phyloP scores from a whole-genome alignment of 192 early-diverging fungal genomes.

The Coemansia biformis region DNA sequence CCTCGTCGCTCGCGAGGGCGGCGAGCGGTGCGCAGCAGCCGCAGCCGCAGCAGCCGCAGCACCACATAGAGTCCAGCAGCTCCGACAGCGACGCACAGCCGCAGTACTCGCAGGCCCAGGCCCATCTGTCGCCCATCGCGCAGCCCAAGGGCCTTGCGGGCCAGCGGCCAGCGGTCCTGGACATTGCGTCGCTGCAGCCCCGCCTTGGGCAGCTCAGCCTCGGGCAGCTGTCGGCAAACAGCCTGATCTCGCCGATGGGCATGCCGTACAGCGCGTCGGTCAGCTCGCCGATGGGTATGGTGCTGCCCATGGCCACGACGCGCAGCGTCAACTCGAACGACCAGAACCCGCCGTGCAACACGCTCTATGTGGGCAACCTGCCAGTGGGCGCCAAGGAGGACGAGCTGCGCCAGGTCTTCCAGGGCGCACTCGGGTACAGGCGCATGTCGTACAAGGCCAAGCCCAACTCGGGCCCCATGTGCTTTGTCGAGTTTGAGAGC shows the following conservation, averaged over 20 bases:
- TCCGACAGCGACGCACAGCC: constrained; percentile 24
- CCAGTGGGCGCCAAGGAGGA: constrained; percentile 84
- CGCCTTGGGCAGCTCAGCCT: constrained; percentile 41
- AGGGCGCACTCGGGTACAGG: constrained; percentile 78
- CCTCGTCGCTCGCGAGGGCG: constrained; percentile 25
- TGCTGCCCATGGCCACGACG: constrained; percentile 47
- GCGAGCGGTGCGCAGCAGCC: neutral
- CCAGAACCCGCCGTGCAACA: constrained; percentile 99
- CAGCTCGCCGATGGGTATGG: constrained; percentile 35
- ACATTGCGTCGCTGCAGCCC: constrained; percentile 42
- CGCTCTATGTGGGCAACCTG: constrained; percentile 96
- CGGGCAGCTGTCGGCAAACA: constrained; percentile 32
- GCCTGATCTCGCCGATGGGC: constrained; percentile 38
- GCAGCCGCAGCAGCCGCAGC: constrained; percentile 19
- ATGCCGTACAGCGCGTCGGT: constrained; percentile 35
- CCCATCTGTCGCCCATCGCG: too few relatives aligned
- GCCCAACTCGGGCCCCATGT: constrained; percentile 89
- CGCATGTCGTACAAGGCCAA: constrained; percentile 83
- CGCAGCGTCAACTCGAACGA: constrained; percentile 63
- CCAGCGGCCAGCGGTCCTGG: constrained; percentile 41
- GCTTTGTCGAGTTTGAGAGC: constrained; percentile 99
- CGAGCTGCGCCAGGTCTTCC: constrained; percentile 81
- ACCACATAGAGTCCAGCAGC: constrained; percentile 44
- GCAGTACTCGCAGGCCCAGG: too few relatives aligned
- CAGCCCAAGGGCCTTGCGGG: constrained; percentile 31